Base-by-base conservation (phyloP, 139 green algal species). In the Deuterostichococcus epilithicus region DNA sequence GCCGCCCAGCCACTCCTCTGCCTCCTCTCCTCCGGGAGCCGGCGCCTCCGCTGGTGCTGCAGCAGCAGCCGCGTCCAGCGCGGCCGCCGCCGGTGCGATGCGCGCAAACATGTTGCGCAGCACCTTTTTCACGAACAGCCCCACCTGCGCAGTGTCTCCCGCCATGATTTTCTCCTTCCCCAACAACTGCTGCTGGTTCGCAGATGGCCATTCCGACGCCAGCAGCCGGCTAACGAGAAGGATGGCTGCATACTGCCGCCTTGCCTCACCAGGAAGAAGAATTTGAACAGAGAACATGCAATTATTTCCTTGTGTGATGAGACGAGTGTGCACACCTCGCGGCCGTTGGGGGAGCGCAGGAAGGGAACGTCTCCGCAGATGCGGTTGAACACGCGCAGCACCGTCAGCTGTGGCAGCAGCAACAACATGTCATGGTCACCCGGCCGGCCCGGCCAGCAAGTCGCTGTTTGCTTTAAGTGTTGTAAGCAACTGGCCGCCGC, bases 311-410 rank as follows among this genome's bases (percentile, higher is more conserved):
- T 8, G 42, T 25, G 20, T 5, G 52, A 28, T 63, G 52, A 52
- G 10, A 13, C 10, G 42, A 52, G 10, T 13, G 13, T 13, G 28
- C 52, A 28, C 10, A 28, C 52, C 52, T 63, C 52, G 18, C 18
- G 52, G 52, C 52, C 52, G 52, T 3, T 28, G 52, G 52, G 52
- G 52, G 52, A 63, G 10, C 18, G 8, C 52, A 83, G 78, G 58
- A 95, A 82, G 15, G 68, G 33, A 5, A 52, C 33, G 78, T 95
- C 90, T 0, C 76, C 70, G 44, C 95, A 83, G 39, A 95, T 72
- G 45, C 74, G 38, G 73, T 95, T 83, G 73, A 94, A 92, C 39
- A 92, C 73, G 13, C 90, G 88, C 74, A 96, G 82, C 42, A 94
- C 82, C 10, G 86, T 92, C 60, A 96, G 72, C 90, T 95, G 89